Base-by-base conservation (phyloP, 352 stramenopile species). In the Globisporangium cederbergense region DNA sequence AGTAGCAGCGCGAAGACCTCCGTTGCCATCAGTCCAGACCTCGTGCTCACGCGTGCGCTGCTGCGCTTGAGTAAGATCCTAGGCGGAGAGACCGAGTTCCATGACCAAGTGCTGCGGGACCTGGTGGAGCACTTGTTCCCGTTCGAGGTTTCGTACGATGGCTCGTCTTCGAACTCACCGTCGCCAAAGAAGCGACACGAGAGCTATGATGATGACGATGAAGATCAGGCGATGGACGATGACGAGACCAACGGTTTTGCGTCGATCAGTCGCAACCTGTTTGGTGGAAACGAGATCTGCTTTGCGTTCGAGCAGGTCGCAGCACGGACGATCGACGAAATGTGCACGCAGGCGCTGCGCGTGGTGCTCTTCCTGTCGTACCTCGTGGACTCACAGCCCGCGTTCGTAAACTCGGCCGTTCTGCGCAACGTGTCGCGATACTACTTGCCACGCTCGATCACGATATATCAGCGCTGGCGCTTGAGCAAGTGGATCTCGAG, bases 401-500 rank as follows among this genome's bases (percentile, higher is more conserved):
- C 74, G 0, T 91, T 91, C 53, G 30, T 93, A 54, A 74, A 70
- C 14, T 71, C 74, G 20, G 51, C 64, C 3, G 78, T 72, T 0
- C 43, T 93, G 46, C 74, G 68, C 25, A 70, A 72, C 9, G 75
- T 91, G 11, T 61, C 83, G 34, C 73, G 70, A 6, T 64, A 76
- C 14, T 75, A 83, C 36, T 40, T 93, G 9, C 80, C 81, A 0
- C 81, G 84, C 40, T 72, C 81, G 1, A 90, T 93, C 53, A 80
- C 73, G 0, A 75, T 87, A 18, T 91, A 91, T 60, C 83, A 89
- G 67, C 79, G 78, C 30, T 93, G 81, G 81, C 72, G 73, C n/a
- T 68, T 90, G n/a, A 84, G 77, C 58, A 72, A 75, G 34, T 88
- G 77, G 76, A 58, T 93, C 36, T 68, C 78, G 25, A 88, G 67